Evolutionary conservation across 495 filamentous ascomycete genomes (phyloP).

Genomic region (Letharia columbiana): DNA sequence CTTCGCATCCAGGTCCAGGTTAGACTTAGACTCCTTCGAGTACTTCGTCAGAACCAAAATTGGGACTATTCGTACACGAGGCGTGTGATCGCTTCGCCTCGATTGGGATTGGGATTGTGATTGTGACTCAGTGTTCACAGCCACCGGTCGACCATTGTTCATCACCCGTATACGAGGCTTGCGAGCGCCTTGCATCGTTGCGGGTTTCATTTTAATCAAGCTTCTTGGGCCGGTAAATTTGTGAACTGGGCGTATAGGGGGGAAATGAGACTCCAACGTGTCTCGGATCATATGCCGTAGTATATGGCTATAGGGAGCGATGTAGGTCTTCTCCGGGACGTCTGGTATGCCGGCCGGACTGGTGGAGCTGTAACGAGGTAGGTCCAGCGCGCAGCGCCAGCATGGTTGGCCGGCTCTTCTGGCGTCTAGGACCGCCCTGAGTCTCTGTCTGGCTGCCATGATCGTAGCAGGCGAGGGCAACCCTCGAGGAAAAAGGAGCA

Average conservation of each 20-base stretch:
- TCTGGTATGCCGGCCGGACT: not conserved
- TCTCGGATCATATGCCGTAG: not conserved
- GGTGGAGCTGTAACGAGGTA: not conserved
- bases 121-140: too few relatives aligned
- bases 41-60: too few relatives aligned
- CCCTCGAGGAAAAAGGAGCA: not conserved
- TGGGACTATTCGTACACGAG: too few relatives aligned
- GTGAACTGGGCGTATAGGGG: not conserved
- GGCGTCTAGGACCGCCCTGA: not conserved
- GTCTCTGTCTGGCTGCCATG: constrained; percentile 2
- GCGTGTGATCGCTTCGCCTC: not conserved
- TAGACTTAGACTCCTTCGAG: too few relatives aligned
- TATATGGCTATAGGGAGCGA: not conserved
- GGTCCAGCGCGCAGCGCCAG: constrained; percentile 13
- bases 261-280: not conserved
- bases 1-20: too few relatives aligned
- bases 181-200: too few relatives aligned
- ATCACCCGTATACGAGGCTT: too few relatives aligned
- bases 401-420: constrained; percentile 3
- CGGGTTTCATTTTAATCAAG: too few relatives aligned
- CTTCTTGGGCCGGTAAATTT: not conserved
- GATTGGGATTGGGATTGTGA: too few relatives aligned
- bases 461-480: not conserved
- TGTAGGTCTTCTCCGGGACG: not conserved
- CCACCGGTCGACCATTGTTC: too few relatives aligned